phyloP scores from a whole-genome alignment of 257 asterid genomes.

The Plantago ovata region DNA sequence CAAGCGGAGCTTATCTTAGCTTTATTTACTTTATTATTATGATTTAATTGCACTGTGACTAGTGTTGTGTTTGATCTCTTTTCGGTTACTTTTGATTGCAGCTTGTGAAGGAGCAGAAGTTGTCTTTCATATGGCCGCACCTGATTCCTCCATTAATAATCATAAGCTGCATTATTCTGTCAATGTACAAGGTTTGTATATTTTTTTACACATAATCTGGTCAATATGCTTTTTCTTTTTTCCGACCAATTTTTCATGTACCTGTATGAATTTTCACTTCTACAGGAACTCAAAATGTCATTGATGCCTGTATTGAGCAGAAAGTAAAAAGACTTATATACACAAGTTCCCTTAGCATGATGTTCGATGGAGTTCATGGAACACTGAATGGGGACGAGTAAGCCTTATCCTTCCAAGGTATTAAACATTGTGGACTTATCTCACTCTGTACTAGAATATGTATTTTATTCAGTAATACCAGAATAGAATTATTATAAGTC shows the following conservation, averaged over 20 bases:
- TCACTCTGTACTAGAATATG: constrained; percentile 7
- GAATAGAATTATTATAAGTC: neutral
- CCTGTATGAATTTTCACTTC: constrained; percentile 8
- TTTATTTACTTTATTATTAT: neutral
- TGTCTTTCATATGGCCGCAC: constrained; percentile 98
- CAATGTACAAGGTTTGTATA: constrained; percentile 70
- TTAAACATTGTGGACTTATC: constrained; percentile 2
- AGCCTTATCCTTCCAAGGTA: constrained; percentile 86
- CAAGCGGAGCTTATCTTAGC: constrained; percentile 46
- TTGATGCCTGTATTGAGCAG: constrained; percentile 85
- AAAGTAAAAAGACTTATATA: constrained; percentile 76
- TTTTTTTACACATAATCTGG: neutral
- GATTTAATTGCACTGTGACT: constrained; percentile 13
- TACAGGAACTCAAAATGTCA: constrained; percentile 76
- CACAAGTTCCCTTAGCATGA: constrained; percentile 96
- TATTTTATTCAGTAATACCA: constrained; percentile 3
- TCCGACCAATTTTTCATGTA: neutral
- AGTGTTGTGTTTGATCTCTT: constrained; percentile 38
- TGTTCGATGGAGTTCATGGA: constrained; percentile 88
- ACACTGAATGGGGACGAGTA: constrained; percentile 74
- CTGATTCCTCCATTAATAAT: constrained; percentile 91
- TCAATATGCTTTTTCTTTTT: neutral
- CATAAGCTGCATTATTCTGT: constrained; percentile 83
- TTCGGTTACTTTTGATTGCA: constrained; percentile 38
- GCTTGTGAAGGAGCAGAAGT: constrained; percentile 86